Evolutionary conservation across 441 rosid species (phyloP).

Genomic region (Francoa sonchifolia): DNA sequence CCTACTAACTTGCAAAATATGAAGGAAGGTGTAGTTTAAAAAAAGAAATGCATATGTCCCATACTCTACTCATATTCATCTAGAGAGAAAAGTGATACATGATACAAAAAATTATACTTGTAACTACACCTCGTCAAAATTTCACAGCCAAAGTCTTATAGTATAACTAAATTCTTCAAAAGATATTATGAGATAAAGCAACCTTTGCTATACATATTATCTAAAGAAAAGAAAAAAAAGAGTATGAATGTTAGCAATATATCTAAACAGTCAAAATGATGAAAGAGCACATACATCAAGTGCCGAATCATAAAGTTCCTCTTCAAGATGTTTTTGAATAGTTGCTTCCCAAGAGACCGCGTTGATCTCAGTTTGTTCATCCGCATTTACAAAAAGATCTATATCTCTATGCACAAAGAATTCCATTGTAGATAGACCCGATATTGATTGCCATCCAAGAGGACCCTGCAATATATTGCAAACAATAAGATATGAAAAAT

Average conservation of each 20-base stretch:
- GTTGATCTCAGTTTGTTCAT: conserved; percentile 55
- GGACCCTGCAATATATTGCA: conserved; percentile 63
- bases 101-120: no score
- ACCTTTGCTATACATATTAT: no score
- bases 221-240: background rate
- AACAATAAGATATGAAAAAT: conserved; percentile 8
- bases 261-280: background rate
- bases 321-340: conserved; percentile 79
- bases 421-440: conserved; percentile 71
- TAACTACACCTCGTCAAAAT: no score
- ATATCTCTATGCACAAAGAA: conserved; percentile 54
- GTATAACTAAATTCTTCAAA: no score
- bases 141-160: no score
- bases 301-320: conserved; percentile 78
- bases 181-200: no score
- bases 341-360: conserved; percentile 93
- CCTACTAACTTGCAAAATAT: no score
- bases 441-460: conserved; percentile 82
- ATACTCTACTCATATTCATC: no score
- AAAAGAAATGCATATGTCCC: no score
- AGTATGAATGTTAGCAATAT: background rate
- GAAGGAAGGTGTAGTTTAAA: no score
- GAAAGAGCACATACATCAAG: conserved; percentile 38
- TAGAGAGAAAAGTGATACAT: no score
- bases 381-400: conserved; percentile 56